These are phyloP conservation scores for Fusarium sublunatum DNA, from an alignment of 2,329 filamentous ascomycete genomes.

Conservation along the genomic window DNA sequence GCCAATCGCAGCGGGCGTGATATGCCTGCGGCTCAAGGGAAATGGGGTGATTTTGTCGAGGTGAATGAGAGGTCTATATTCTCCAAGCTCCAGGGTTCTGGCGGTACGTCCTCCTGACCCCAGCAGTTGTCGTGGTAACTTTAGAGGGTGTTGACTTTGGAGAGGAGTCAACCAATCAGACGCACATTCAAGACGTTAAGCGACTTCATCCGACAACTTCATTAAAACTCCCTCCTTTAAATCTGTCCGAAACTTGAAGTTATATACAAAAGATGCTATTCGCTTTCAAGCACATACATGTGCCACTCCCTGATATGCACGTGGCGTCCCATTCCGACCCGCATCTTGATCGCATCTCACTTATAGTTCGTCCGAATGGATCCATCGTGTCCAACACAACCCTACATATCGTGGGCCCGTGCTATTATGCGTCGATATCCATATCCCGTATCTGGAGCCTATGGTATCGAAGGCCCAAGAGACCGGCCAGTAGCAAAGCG, in stretches of 20 bases:
- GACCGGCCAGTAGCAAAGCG: no score
- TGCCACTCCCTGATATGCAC: constrained; percentile 21
- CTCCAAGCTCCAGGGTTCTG: constrained; percentile 26
- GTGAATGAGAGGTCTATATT: constrained; percentile 20
- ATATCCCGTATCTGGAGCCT: constrained; percentile 1
- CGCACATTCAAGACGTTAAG: constrained; percentile 11
- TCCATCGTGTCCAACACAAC: constrained; percentile 20
- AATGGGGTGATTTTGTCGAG: constrained; percentile 45
- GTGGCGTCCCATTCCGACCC: constrained; percentile 13
- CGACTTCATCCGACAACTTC: constrained; percentile 22
- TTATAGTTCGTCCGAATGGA: constrained; percentile 23
- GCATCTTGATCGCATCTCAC: constrained; percentile 24
- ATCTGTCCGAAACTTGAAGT: not conserved
- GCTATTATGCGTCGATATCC: constrained; percentile 25
- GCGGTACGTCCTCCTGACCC: constrained; percentile 27
- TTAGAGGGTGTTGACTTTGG: constrained; percentile 37
- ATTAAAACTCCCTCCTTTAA: not conserved
- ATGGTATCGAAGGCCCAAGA: not conserved
- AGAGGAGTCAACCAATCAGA: constrained; percentile 18
- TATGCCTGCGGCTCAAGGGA: constrained; percentile 38
- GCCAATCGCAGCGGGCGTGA: constrained; percentile 45
- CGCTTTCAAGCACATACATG: constrained; percentile 5
- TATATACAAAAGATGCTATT: constrained; percentile 1
- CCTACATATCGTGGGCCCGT: constrained; percentile 28
- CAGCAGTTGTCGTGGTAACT: constrained; percentile 35